These are phyloP conservation scores for Russula griseocarnosa DNA, from an alignment of 768 basidiomycete species.

Conservation along the genomic window DNA sequence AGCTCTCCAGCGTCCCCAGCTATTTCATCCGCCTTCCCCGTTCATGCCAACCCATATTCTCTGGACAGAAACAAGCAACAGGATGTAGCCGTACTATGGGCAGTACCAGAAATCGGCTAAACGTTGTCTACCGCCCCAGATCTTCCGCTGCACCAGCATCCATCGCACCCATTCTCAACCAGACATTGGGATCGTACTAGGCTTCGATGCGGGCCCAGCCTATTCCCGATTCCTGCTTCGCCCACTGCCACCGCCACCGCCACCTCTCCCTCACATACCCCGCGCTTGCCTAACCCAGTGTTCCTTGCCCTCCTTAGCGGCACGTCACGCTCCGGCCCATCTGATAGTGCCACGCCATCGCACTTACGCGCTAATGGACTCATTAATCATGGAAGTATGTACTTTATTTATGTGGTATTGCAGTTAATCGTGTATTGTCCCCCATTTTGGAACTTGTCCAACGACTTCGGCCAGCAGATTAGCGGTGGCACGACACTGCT, in stretches of 20 bases:
- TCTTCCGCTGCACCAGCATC: conserved; percentile 14
- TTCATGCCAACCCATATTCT: background rate
- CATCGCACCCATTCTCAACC: conserved; percentile 39
- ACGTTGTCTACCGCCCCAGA: background rate
- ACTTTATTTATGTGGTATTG: conserved; percentile 92
- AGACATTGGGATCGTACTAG: conserved; percentile 75
- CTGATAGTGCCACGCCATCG: conserved; percentile 26
- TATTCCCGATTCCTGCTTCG: conserved; percentile 57
- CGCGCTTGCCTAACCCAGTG: conserved; percentile 39
- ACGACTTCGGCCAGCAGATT: conserved; percentile 29
- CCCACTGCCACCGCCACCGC: conserved; percentile 66
- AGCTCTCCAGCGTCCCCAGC: no score
- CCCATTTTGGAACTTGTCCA: conserved; percentile 59
- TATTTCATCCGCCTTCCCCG: background rate
- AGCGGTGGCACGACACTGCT: conserved; percentile 45
- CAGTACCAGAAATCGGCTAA: no score
- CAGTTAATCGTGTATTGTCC: conserved; percentile 86
- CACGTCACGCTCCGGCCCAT: conserved; percentile 32
- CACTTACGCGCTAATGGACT: conserved; percentile 70
- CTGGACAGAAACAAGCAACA: no score
- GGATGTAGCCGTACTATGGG: no score
- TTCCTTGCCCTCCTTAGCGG: conserved; percentile 50
- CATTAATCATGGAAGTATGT: conserved; percentile 94
- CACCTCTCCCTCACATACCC: conserved; percentile 37
- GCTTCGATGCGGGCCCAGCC: conserved; percentile 26